Percentiles rank a stretch among this genome's conserved stretches.
phyloP scores from a whole-genome alignment of 2,329 filamentous ascomycete species.

The Grosmannia serpens region DNA sequence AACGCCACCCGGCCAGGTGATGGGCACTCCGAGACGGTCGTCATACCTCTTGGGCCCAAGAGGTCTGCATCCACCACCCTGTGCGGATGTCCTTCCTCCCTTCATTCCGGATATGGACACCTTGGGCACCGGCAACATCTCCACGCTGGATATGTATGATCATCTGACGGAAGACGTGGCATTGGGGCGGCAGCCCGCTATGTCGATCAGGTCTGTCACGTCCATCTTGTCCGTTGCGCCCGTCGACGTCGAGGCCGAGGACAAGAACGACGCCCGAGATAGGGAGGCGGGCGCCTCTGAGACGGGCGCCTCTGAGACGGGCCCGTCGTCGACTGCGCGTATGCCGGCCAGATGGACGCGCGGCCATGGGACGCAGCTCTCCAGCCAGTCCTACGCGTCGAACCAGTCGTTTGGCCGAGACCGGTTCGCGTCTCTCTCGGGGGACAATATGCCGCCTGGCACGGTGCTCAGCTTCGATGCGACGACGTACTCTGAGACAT shows the following conservation, averaged over 20 bases:
- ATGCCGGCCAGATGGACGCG: conserved; percentile 20
- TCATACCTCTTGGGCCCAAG: conserved; percentile 43
- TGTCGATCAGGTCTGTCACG: not conserved
- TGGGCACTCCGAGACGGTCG: conserved; percentile 39
- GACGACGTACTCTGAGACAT: conserved; percentile 40
- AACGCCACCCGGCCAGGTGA: conserved; percentile 40
- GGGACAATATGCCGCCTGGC: conserved; percentile 36
- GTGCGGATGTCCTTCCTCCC: conserved; percentile 31
- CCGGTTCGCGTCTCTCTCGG: conserved; percentile 50
- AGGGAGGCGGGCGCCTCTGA: not conserved
- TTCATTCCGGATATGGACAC: conserved; percentile 36
- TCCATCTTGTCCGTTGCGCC: not conserved
- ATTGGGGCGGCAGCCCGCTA: not conserved
- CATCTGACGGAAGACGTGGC: conserved; percentile 10
- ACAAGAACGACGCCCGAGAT: not conserved
- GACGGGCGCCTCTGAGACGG: no score
- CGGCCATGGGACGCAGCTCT: conserved; percentile 34
- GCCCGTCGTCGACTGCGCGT: conserved; percentile 12
- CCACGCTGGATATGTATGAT: conserved; percentile 7
- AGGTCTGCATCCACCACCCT: conserved; percentile 23
- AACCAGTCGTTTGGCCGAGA: conserved; percentile 39
- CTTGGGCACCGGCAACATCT: conserved; percentile 15
- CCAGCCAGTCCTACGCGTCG: conserved; percentile 36
- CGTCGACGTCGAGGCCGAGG: conserved; percentile 20
- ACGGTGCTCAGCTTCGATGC: conserved; percentile 51